Evolutionary conservation across 2,329 filamentous ascomycete genomes (phyloP), one percentile per base, ranked within the genome.

Genomic region (Alternaria atra): DNA sequence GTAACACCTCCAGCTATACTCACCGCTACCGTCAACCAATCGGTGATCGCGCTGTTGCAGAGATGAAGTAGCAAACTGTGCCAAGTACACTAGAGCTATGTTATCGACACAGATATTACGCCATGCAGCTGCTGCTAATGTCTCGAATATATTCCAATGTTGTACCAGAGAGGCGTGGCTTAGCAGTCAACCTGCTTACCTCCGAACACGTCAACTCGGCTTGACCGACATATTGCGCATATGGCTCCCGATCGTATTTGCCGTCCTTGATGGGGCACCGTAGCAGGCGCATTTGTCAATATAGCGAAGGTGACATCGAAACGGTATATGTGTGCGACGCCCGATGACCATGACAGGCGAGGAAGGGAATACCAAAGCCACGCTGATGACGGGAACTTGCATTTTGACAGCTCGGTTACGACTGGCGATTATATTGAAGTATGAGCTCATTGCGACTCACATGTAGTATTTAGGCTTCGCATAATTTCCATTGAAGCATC

Each of bases 371-470:
- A 64, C 64, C 13, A 61, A 54, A 40, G 59, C 64, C 66, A 68
- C 34, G 66, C 62, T 66, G 55, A 52, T n/a, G 52, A 55, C 61
- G 63, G 60, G 39, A 59, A 46, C 52, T 40, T 63, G 58, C 60
- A 65, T 65, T 56, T 60, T 69, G 64, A 68, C 66, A 70, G 59
- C 60, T 68, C 34, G 64, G 58, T 58, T 54, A 52, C 47, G 30
- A 43, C 29, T 20, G 32, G 20, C n/a, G 27, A 47, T 2, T 25
- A 27, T 25, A n/a, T 15, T 17, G 6, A 25, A 35, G 40, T 20
- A 57, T 58, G 47, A 59, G 30, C 29, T 55, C 42, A 55, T 58
- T 40, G 32, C 51, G 30, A 61, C 30, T 12, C 50, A 35, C 27
- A 47, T 35, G 39, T 57, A 5, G 46, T 61, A 56, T 51, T 43